phyloP scores from a whole-genome alignment of 148 eudicot species.

The Rhododendron ovatum region DNA sequence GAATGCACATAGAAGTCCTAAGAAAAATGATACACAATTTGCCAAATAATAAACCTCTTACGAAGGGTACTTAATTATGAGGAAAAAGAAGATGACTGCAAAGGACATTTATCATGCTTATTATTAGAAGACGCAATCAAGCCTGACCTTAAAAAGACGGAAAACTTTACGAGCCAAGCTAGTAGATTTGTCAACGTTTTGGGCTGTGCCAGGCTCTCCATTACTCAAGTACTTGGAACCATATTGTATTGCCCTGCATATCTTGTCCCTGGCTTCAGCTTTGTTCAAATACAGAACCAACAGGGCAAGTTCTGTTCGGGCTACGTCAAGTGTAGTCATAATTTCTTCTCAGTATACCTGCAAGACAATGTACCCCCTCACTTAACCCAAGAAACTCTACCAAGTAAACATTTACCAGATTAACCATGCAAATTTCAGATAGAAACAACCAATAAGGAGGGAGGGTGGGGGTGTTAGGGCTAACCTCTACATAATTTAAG shows the following conservation, averaged over 20 bases:
- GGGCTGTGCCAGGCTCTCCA: constrained; percentile 97
- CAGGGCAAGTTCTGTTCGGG: constrained; percentile 87
- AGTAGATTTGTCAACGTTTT: constrained; percentile 87
- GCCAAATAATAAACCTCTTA: neutral
- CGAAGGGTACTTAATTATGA: neutral
- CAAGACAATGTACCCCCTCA: neutral
- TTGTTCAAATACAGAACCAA: constrained; percentile 80
- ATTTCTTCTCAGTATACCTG: constrained; percentile 29
- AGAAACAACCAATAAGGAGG: neutral
- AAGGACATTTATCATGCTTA: neutral
- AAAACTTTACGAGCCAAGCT: constrained; percentile 96
- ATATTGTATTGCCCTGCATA: constrained; percentile 98
- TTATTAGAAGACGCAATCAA: neutral
- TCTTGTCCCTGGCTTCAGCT: constrained; percentile 98
- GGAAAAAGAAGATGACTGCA: neutral
- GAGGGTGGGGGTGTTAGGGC: neutral
- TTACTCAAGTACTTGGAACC: constrained; percentile 92
- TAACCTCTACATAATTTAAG: neutral
- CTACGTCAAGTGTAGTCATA: constrained; percentile 69
- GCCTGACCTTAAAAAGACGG: constrained; percentile 86
- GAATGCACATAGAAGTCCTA: neutral
- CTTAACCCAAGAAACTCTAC: neutral
- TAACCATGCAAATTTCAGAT: neutral
- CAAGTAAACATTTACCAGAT: neutral
- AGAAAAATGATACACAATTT: neutral